Base-by-base conservation (phyloP, 192 early-diverging fungal species). In the Rhizophlyctis rosea region DNA sequence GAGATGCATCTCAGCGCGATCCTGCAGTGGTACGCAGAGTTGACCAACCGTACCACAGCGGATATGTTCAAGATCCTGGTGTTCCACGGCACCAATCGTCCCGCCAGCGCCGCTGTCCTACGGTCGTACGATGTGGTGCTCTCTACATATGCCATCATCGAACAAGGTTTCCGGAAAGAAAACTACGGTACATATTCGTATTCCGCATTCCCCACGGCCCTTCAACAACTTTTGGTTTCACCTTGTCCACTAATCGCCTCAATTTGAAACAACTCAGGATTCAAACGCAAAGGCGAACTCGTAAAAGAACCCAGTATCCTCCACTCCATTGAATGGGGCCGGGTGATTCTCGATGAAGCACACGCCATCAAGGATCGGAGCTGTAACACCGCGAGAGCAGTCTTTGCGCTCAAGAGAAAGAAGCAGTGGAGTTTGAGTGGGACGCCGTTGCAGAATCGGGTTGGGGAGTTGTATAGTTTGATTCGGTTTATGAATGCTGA, bases 301-400 rank as follows among this genome's bases (percentile, higher is more conserved):
- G 71, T 84, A 53, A 86, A 84, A 53, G 86, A 88, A 35, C 57
- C 65, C 4, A 88, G 87, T 0, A 35, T 87, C 7, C 55, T 97
- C 34, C 93, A 95, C 65, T 61, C 67, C 0, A 80, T 95, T 32
- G 31, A 81, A 0, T 97, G 92, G 93, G 85, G 85, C 66, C 86
- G 94, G 5, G 76, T 97, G 18, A 77, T 96, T 1, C 74, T 96
- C 4, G 94, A 96, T 57, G 76, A 79, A 71, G 80, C 93, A 1
- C 94, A 97, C 74, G 82, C 89, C 61, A 92, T 97, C 69, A 95
- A 95, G 65, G 92, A 97, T 70, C 78, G 94, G 35, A 82, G 75
- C 0, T 86, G 81, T 62, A 91, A 88, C 44, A 92, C 94, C 31
- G 91, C 93, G 0, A 82, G 91, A 58, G 87, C 91, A 0, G 88